Conservation (phyloP, 1,284 basidiomycete species). For the Pulchroboletus neoregius region DNA sequence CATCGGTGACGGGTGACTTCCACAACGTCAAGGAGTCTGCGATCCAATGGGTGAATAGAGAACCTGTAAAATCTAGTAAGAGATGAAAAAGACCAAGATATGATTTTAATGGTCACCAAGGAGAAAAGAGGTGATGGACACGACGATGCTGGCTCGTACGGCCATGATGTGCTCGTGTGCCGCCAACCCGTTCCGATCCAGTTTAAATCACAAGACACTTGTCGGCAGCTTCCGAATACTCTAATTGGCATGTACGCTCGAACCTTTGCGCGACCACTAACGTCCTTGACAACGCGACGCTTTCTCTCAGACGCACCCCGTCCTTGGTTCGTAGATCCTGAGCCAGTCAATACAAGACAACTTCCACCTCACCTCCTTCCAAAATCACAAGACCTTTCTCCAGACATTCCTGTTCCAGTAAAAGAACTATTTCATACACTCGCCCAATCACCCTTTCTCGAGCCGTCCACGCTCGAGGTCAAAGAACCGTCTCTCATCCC, state of each 20-base stretch:
- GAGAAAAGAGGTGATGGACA: constrained; percentile 74
- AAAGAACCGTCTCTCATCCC: constrained; percentile 44
- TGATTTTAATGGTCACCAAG: constrained; percentile 56
- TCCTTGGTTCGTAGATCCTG: constrained; percentile 57
- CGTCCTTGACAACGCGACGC: too few relatives aligned
- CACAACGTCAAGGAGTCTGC: constrained; percentile 80
- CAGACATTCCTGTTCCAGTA: constrained; percentile 44
- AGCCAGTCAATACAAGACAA: constrained; percentile 17
- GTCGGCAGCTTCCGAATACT: constrained; percentile 9
- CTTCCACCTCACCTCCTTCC: constrained; percentile 35
- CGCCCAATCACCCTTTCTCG: constrained; percentile 57
- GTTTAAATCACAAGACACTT: constrained; percentile 24
- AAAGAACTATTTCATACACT: constrained; percentile 52
- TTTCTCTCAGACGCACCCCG: constrained; percentile 16
- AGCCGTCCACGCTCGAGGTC: constrained; percentile 52
- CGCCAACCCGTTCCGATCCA: background rate
- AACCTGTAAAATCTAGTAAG: constrained; percentile 42
- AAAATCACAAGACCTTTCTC: constrained; percentile 38
- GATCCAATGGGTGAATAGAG: constrained; percentile 82
- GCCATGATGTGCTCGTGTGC: constrained; percentile 45
- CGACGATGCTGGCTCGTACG: constrained; percentile 63
- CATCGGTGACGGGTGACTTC: constrained; percentile 76
- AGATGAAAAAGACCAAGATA: constrained; percentile 2
- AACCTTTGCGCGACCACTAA: too few relatives aligned
- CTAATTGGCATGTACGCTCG: too few relatives aligned